Evolutionary conservation across 306 rosid species (phyloP).

Genomic region (Coriaria nepalensis): DNA sequence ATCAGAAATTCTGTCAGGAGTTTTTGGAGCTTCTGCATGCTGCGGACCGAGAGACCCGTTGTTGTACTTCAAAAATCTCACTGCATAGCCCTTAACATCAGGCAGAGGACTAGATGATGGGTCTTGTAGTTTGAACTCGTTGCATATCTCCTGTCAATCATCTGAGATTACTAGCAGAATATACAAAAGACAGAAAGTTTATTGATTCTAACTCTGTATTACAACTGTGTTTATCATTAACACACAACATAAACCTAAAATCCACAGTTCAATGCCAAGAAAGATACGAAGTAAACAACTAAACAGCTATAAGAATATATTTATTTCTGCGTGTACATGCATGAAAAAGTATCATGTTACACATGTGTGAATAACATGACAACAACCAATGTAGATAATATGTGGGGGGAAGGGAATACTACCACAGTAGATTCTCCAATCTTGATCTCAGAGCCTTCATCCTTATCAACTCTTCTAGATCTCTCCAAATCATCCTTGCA

Average conservation of each 20-base stretch:
- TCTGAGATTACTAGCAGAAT: constrained; percentile 12
- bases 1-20: constrained; percentile 75
- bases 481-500: constrained; percentile 17
- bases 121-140: constrained; percentile 32
- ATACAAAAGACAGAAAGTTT: neutral
- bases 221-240: too few species aligned
- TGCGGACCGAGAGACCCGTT: constrained; percentile 26
- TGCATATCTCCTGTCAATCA: constrained; percentile 47
- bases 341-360: neutral
- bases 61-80: constrained; percentile 57
- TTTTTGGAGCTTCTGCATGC: constrained; percentile 58
- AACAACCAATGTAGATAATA: constrained; percentile 2
- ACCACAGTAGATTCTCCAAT: constrained; percentile 28
- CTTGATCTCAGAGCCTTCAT: constrained; percentile 28
- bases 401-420: constrained; percentile 14
- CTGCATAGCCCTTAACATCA: constrained; percentile 56
- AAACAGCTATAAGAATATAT: too few species aligned
- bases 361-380: neutral
- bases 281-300: too few species aligned
- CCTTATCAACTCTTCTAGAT: constrained; percentile 21
- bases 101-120: constrained; percentile 19
- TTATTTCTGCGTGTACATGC: too few species aligned
- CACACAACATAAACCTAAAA: too few species aligned
- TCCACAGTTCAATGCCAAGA: too few species aligned
- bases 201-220: too few species aligned